These are phyloP conservation scores for Penicillium polonicum DNA, from an alignment of 2,329 filamentous ascomycete species.

Conservation along the genomic window DNA sequence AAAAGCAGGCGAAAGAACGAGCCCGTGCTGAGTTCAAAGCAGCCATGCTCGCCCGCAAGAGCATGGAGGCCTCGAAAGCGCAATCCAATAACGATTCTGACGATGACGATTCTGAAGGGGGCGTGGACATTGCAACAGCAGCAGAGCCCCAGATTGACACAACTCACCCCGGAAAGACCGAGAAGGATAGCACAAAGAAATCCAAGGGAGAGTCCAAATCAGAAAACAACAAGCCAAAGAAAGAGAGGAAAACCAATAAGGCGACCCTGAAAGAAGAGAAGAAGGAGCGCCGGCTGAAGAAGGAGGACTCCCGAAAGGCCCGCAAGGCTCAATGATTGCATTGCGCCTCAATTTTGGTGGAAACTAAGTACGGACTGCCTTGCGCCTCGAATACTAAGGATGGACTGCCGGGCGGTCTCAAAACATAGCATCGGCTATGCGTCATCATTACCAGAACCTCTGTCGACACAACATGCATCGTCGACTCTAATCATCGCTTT, in stretches of 20 bases:
- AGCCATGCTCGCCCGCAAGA: slow-evolving; percentile 43
- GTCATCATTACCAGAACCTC: not conserved
- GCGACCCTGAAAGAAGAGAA: slow-evolving; percentile 28
- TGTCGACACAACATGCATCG: not conserved
- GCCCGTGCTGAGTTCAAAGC: slow-evolving; percentile 52
- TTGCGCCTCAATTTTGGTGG: not conserved
- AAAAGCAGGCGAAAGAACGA: slow-evolving; percentile 52
- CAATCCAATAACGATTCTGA: slow-evolving; percentile 22
- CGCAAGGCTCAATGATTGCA: slow-evolving; percentile 27
- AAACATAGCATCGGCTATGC: not conserved
- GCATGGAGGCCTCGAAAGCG: slow-evolving; percentile 21
- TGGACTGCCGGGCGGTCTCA: not conserved
- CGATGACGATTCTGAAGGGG: slow-evolving; percentile 18
- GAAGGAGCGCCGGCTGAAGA: slow-evolving; percentile 34
- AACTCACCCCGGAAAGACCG: not conserved
- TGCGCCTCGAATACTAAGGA: not conserved
- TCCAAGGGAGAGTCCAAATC: slow-evolving; percentile 6
- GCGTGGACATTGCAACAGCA: slow-evolving; percentile 8
- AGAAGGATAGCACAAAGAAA: slow-evolving; percentile 29
- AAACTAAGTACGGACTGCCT: not conserved
- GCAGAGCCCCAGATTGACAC: slow-evolving; percentile 2
- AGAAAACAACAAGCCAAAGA: slow-evolving; percentile 25
- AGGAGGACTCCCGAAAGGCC: slow-evolving; percentile 44
- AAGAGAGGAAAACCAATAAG: slow-evolving; percentile 30
- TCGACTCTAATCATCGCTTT: not conserved